phyloP scores from a whole-genome alignment of 2,329 filamentous ascomycete genomes.

The Orbilia ellipsospora region DNA sequence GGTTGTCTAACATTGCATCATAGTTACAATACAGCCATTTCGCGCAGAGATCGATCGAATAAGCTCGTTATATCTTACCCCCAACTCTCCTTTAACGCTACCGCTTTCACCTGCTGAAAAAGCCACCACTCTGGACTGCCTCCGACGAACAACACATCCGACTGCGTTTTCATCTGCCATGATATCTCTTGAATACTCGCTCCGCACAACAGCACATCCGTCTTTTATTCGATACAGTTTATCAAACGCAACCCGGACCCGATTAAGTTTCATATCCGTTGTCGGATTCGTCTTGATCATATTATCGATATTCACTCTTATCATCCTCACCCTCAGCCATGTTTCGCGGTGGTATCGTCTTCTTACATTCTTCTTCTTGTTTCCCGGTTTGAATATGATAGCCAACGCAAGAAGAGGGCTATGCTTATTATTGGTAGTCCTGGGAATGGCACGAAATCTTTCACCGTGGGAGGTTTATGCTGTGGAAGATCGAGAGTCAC shows the following conservation, averaged over 20 bases:
- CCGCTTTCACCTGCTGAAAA: slow-evolving; percentile 57
- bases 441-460: slow-evolving; percentile 45
- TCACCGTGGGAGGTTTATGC: slow-evolving; percentile 51
- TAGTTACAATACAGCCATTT: slow-evolving; percentile 59
- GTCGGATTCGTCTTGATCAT: slow-evolving; percentile 22
- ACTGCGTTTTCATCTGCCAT: slow-evolving; percentile 55
- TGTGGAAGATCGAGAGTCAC: slow-evolving; percentile 31
- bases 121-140: slow-evolving; percentile 51
- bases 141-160: slow-evolving; percentile 58
- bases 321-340: slow-evolving; percentile 30
- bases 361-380: slow-evolving; percentile 22
- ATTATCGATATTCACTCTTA: slow-evolving; percentile 32
- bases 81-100: slow-evolving; percentile 55
- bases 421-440: slow-evolving; percentile 32
- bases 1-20: background rate
- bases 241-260: slow-evolving; percentile 46
- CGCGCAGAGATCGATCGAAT: slow-evolving; percentile 57
- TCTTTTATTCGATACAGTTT: slow-evolving; percentile 56
- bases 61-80: slow-evolving; percentile 56
- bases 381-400: slow-evolving; percentile 43
- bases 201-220: slow-evolving; percentile 56
- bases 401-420: slow-evolving; percentile 46
- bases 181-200: slow-evolving; percentile 55
- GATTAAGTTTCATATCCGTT: slow-evolving; percentile 46
- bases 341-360: slow-evolving; percentile 39